phyloP scores from a whole-genome alignment of 2,329 filamentous ascomycete genomes.

The Fusarium sp. region DNA sequence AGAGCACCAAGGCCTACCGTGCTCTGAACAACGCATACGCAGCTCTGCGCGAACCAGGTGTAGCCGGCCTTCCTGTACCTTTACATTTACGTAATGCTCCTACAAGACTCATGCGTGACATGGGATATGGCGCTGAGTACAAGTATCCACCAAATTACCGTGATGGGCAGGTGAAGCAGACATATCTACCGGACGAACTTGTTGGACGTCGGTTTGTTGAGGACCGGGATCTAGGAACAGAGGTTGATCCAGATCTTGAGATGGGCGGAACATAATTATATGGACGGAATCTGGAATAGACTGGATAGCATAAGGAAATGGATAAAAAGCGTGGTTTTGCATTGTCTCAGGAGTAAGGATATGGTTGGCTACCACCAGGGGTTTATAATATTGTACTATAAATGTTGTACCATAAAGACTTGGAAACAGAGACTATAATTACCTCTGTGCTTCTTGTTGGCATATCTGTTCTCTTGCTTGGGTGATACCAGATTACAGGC shows the following conservation, averaged over 20 bases:
- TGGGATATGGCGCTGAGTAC: slow-evolving; percentile 91
- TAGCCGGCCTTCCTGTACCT: slow-evolving; percentile 85
- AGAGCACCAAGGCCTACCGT: slow-evolving; percentile 88
- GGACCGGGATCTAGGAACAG: slow-evolving; percentile 80
- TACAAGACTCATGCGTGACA: slow-evolving; percentile 90
- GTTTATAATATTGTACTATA: slow-evolving; percentile 13
- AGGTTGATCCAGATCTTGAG: slow-evolving; percentile 77
- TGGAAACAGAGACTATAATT: slow-evolving; percentile 6
- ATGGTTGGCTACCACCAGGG: slow-evolving; percentile 12
- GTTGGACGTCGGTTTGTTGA: slow-evolving; percentile 80
- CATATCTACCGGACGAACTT: slow-evolving; percentile 87
- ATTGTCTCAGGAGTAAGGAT: slow-evolving; percentile 20
- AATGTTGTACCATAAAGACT: slow-evolving; percentile 9
- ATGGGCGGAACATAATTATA: slow-evolving; percentile 48
- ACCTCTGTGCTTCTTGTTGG: neutral
- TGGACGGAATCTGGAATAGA: neutral
- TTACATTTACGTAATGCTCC: slow-evolving; percentile 92
- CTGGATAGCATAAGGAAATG: neutral
- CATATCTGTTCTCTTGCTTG: neutral
- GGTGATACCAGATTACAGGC: neutral
- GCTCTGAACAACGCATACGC: slow-evolving; percentile 83
- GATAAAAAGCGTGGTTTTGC: slow-evolving; percentile 18
- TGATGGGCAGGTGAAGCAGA: slow-evolving; percentile 84
- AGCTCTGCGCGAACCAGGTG: slow-evolving; percentile 83
- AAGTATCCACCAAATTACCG: slow-evolving; percentile 96